These are phyloP conservation scores for Jatropha podagrica DNA, from an alignment of 441 rosid genomes.

Conservation along the genomic window DNA sequence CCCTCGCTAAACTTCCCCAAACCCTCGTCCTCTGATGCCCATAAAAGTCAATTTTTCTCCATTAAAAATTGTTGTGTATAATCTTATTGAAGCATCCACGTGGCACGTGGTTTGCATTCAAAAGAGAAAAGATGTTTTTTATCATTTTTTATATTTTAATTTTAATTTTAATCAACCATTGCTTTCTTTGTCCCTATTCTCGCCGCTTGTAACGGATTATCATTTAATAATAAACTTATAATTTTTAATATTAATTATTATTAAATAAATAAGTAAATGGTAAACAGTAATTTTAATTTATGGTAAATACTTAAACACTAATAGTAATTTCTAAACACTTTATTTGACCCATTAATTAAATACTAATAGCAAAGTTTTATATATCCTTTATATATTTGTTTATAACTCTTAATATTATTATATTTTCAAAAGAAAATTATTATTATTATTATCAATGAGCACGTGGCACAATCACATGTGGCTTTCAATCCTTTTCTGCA, in stretches of 20 bases:
- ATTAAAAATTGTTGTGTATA: not conserved
- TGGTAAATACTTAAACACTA: no score
- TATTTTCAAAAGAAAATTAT: not conserved
- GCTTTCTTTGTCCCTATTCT: slow-evolving; percentile 22
- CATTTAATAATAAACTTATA: not conserved
- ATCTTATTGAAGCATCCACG: slow-evolving; percentile 28
- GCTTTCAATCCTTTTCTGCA: slow-evolving; percentile 1
- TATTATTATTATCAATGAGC: not conserved
- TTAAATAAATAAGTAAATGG: no score
- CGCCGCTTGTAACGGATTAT: slow-evolving; percentile 29
- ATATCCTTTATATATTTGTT: no score
- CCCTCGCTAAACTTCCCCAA: not conserved
- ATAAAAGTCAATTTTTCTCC: not conserved
- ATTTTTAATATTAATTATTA: no score
- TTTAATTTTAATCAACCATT: not conserved
- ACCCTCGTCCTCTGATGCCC: not conserved
- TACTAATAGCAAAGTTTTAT: no score
- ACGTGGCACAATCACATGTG: slow-evolving; percentile 36
- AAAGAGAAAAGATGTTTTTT: not conserved
- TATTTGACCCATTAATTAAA: no score
- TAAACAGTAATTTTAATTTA: no score
- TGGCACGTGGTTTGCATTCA: slow-evolving; percentile 29
- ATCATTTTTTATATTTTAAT: not conserved
- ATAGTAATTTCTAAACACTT: no score
- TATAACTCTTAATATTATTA: no score